A percentile compares a stretch with the other conserved stretches of the same genome.
phyloP scores from a whole-genome alignment of 1,284 basidiomycete genomes.

The Xanthoconium separans region DNA sequence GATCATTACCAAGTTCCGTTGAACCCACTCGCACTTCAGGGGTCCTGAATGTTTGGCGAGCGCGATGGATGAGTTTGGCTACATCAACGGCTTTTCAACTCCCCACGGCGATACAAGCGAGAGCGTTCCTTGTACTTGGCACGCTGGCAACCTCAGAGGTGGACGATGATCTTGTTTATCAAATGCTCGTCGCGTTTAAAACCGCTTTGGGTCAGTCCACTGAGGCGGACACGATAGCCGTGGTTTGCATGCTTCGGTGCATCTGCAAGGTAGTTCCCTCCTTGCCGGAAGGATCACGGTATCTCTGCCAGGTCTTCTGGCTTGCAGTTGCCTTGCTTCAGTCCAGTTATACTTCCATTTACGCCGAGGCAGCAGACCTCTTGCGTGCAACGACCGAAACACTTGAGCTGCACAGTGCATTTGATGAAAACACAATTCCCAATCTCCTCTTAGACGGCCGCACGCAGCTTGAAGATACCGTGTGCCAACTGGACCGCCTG shows the following conservation, averaged over 20 bases:
- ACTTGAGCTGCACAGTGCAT: slow-evolving; percentile 59
- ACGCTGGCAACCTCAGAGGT: slow-evolving; percentile 77
- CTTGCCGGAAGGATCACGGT: slow-evolving; percentile 67
- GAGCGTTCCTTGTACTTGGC: slow-evolving; percentile 86
- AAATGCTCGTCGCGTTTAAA: slow-evolving; percentile 82
- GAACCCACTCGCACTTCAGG: slow-evolving; percentile 45
- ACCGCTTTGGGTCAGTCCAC: slow-evolving; percentile 60
- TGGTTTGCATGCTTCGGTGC: slow-evolving; percentile 86
- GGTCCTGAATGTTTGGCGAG: slow-evolving; percentile 88
- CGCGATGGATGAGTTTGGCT: slow-evolving; percentile 92
- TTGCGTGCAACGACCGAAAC: slow-evolving; percentile 68
- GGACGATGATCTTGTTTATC: slow-evolving; percentile 87
- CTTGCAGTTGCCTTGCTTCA: slow-evolving; percentile 80
- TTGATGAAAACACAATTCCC: slow-evolving; percentile 54
- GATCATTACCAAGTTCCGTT: background rate
- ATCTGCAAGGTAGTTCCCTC: slow-evolving; percentile 76
- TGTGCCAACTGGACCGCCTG: slow-evolving; percentile 71
- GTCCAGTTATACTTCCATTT: slow-evolving; percentile 72
- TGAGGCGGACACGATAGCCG: slow-evolving; percentile 71
- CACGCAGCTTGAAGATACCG: slow-evolving; percentile 62
- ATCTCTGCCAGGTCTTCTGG: slow-evolving; percentile 80
- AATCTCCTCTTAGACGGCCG: slow-evolving; percentile 67
- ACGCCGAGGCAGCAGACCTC: slow-evolving; percentile 66
- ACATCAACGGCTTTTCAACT: slow-evolving; percentile 92
- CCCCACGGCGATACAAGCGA: slow-evolving; percentile 85